Evolutionary conservation across 164 flowering plant species (phyloP), one percentile per base, ranked within the genome.

Genomic region (Umbilicus rupestris): DNA sequence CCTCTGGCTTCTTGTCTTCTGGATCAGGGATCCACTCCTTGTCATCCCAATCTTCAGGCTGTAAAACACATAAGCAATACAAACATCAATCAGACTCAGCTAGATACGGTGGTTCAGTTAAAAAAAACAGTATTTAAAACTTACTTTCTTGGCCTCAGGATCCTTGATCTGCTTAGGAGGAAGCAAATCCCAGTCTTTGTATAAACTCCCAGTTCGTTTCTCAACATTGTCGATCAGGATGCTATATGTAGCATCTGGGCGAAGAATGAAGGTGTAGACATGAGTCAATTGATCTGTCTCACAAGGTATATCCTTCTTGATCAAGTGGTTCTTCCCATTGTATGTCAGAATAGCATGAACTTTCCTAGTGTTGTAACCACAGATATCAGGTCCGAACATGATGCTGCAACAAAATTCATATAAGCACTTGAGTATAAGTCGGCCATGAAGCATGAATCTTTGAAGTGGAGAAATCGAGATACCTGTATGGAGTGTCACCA

Each of bases 31-130:
- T 92, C 71, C 73, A 89, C 70, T 92, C 97, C 68, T 83, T 84
- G 68, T 92, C 97, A 72, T 89, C 97, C 97, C 97, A 92, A 69
- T 92, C 97, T 74, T 87, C 97, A 39, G 97, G 97, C 97, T 92
- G 84, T 52, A 16, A 39, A 16, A n/a, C 20, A 11, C 5, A 19
- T 16, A 3, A 31, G 46, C 35, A 75, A 28, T 16, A 59, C 19
- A 12, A 16, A 24, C 58, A 46, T 16, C 19, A 2, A 14, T 37
- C 30, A 19, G 9, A 12, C 0, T 46, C 58, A 17, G 7, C 8
- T 24, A 64, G 30, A 1, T 2, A 64, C 5, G 12, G 4, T 19
- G 5, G 31, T 64, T 37, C 9, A 64, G 30, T 17, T 3, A 12
- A 11, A 58, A 0, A 39, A 65, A 19, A 1, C n/a, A 26, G 62